Percentiles rank a stretch among this genome's conserved stretches.
Conservation (phyloP, 1,284 basidiomycete species). For the Ustilago tritici region DNA sequence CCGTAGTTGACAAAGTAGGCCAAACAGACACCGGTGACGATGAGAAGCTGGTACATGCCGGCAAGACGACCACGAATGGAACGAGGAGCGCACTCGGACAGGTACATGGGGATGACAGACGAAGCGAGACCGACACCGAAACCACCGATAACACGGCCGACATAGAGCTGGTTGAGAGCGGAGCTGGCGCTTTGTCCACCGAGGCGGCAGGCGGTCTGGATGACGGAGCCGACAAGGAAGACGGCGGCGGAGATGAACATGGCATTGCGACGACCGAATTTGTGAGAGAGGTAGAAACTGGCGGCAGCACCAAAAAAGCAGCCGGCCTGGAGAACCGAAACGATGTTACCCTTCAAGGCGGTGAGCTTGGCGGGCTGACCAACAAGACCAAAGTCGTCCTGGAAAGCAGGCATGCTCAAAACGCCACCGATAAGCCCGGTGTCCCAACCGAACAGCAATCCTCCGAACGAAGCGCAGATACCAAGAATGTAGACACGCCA, state of each 20-base stretch:
- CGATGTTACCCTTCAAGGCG: slow-evolving; percentile 62
- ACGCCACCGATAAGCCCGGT: slow-evolving; percentile 52
- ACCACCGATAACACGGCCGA: slow-evolving; percentile 56
- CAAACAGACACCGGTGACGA: slow-evolving; percentile 61
- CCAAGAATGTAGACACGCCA: slow-evolving; percentile 50
- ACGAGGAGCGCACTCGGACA: slow-evolving; percentile 64
- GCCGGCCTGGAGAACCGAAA: slow-evolving; percentile 62
- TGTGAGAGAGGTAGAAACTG: slow-evolving; percentile 60
- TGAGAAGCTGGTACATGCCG: slow-evolving; percentile 71
- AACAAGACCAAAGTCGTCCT: slow-evolving; percentile 40
- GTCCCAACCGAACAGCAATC: slow-evolving; percentile 50
- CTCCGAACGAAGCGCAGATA: slow-evolving; percentile 42
- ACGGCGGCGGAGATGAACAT: slow-evolving; percentile 59
- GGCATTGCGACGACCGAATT: slow-evolving; percentile 57
- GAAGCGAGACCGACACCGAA: slow-evolving; percentile 49
- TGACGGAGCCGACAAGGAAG: slow-evolving; percentile 63
- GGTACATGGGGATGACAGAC: slow-evolving; percentile 66
- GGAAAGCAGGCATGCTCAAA: slow-evolving; percentile 42
- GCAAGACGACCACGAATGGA: slow-evolving; percentile 69
- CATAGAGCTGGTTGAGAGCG: slow-evolving; percentile 60
- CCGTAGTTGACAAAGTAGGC: slow-evolving; percentile 53
- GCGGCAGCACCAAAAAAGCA: slow-evolving; percentile 64
- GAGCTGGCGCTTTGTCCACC: slow-evolving; percentile 44
- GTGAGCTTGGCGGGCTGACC: slow-evolving; percentile 32
- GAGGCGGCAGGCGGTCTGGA: slow-evolving; percentile 58